Percentiles rank a stretch among this genome's conserved stretches.
Conservation (phyloP, 176 grass and related monocot species). For the Oryza meyeriana region DNA sequence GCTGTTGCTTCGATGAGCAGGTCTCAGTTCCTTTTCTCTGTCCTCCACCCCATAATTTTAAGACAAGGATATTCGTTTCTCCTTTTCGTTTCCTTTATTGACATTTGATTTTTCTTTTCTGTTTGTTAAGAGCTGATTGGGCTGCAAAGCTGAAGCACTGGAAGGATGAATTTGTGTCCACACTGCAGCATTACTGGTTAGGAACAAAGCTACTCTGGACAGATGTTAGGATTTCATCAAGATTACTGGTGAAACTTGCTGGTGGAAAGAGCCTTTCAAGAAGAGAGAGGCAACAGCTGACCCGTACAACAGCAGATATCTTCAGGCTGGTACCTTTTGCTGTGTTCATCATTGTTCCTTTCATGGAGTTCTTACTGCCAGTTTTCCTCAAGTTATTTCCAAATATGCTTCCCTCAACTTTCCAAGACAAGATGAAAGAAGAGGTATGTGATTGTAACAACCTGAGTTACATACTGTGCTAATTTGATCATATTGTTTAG, state of each 20-base stretch:
- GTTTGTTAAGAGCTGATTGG: slow-evolving; percentile 62
- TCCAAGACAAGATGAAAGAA: slow-evolving; percentile 90
- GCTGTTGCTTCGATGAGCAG: slow-evolving; percentile 97
- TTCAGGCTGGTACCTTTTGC: slow-evolving; percentile 86
- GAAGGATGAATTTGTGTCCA: slow-evolving; percentile 80
- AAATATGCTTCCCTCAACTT: slow-evolving; percentile 93
- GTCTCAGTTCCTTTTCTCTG: slow-evolving; percentile 41
- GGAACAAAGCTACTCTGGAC: slow-evolving; percentile 81
- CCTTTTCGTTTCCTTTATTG: neutral
- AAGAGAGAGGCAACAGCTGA: slow-evolving; percentile 74
- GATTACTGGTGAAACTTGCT: slow-evolving; percentile 75
- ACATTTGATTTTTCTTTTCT: slow-evolving; percentile 11
- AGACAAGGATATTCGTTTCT: slow-evolving; percentile 15
- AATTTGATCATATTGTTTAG: too few species aligned
- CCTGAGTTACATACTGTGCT: neutral
- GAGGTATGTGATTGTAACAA: slow-evolving; percentile 39
- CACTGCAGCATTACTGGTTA: slow-evolving; percentile 74
- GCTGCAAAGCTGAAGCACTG: slow-evolving; percentile 65
- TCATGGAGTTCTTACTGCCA: slow-evolving; percentile 92
- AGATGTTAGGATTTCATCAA: slow-evolving; percentile 72
- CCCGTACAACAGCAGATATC: slow-evolving; percentile 79
- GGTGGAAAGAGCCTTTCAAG: slow-evolving; percentile 74
- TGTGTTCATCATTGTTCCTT: slow-evolving; percentile 91
- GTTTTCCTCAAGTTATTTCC: slow-evolving; percentile 86
- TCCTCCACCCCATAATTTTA: slow-evolving; percentile 20